These are phyloP conservation scores for Aureobasidium mangrovei DNA, from an alignment of 2,329 filamentous ascomycete genomes.

Conservation along the genomic window DNA sequence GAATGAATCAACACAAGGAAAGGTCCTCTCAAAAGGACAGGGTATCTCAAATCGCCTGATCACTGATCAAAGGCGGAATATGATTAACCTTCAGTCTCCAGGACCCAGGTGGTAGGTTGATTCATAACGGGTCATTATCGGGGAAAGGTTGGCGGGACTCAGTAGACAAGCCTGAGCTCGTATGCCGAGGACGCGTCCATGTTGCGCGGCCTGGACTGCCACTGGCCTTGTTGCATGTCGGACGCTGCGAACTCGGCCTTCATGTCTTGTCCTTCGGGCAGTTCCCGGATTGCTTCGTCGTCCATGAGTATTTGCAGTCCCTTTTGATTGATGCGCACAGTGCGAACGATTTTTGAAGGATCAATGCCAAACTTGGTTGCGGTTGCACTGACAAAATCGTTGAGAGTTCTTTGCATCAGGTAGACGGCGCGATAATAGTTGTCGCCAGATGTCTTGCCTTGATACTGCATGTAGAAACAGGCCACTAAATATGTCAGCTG, in stretches of 20 bases:
- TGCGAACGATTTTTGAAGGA: conserved; percentile 58
- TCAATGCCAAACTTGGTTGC: conserved; percentile 76
- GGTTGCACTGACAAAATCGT: conserved; percentile 64
- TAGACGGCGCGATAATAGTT: conserved; percentile 80
- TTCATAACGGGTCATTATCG: conserved; percentile 9
- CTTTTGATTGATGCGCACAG: conserved; percentile 62
- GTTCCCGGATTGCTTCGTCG: conserved; percentile 74
- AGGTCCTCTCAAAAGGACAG: conserved; percentile 11
- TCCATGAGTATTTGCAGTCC: conserved; percentile 81
- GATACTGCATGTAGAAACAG: conserved; percentile 72
- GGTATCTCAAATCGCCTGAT: conserved; percentile 12
- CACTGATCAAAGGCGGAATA: conserved; percentile 11
- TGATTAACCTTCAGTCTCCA: conserved; percentile 12
- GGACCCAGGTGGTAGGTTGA: conserved; percentile 10
- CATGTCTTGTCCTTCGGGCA: conserved; percentile 90
- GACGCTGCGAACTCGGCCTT: conserved; percentile 54
- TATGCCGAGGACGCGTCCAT: conserved; percentile 39
- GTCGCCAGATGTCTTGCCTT: conserved; percentile 41
- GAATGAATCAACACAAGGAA: conserved; percentile 13
- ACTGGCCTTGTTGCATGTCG: conserved; percentile 41
- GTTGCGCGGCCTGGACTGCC: conserved; percentile 32
- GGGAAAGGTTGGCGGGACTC: conserved; percentile 12
- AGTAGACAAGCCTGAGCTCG: conserved; percentile 42
- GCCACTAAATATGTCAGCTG: conserved; percentile 49
- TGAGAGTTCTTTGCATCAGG: conserved; percentile 63